Evolutionary conservation across 2,329 filamentous ascomycete genomes (phyloP).

Genomic region (Acarospora socialis): DNA sequence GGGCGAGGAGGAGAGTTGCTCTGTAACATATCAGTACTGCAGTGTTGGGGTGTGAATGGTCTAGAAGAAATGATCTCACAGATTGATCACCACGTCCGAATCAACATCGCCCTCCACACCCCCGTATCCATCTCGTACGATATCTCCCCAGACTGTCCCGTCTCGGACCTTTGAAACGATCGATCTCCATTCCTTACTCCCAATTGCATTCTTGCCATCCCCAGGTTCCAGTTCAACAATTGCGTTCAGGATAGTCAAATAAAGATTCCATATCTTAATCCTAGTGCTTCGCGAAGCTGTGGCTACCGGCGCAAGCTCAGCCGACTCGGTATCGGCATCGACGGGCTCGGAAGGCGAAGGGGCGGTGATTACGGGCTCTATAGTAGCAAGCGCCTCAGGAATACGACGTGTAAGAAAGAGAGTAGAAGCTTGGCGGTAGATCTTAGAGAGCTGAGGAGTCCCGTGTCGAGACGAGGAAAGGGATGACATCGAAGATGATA

Average conservation of each 20-base stretch:
- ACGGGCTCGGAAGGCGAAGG: conserved; percentile 25
- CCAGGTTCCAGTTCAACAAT: conserved; percentile 79
- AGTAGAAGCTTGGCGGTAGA: conserved; percentile 85
- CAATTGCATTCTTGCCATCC: conserved; percentile 80
- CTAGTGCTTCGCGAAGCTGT: conserved; percentile 66
- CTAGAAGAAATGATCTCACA: conserved; percentile 23
- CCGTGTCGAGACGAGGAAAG: conserved; percentile 42
- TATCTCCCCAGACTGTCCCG: conserved; percentile 87
- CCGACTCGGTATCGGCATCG: conserved; percentile 33
- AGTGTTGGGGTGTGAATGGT: background rate
- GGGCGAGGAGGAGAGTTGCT: conserved; percentile 78
- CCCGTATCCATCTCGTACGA: conserved; percentile 74
- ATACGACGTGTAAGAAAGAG: conserved; percentile 88
- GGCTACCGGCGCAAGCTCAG: conserved; percentile 54
- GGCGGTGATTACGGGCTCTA: conserved; percentile 66
- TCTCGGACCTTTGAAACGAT: conserved; percentile 75
- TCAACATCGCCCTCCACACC: conserved; percentile 84
- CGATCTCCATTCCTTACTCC: conserved; percentile 68
- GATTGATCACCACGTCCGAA: conserved; percentile 64
- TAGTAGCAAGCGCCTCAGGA: conserved; percentile 72
- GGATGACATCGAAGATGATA: no score
- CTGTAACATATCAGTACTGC: conserved; percentile 31
- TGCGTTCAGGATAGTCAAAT: conserved; percentile 82
- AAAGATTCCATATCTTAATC: conserved; percentile 95
- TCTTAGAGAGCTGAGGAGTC: conserved; percentile 67